Evolutionary conservation across 805 yeast species (phyloP), one percentile per base, ranked within the genome.

Genomic region (Yamadazyma sp.): DNA sequence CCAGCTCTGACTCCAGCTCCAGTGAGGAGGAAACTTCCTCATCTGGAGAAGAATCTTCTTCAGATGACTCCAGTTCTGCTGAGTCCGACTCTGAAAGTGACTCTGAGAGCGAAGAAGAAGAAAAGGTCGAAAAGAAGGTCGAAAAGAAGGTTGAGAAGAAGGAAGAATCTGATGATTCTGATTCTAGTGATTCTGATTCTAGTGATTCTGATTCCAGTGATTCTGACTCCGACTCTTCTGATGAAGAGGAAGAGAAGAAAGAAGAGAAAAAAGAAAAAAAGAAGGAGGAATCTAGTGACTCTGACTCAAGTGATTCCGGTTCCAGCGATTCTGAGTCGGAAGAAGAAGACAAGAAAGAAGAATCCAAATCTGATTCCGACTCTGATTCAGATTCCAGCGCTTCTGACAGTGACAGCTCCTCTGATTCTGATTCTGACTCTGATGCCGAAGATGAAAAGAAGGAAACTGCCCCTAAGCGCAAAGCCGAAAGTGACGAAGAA

Each of bases 401-500:
- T 23, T 26, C 34, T 6, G 34, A 29, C 24, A 15, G 18, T 11
- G 46, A 41, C 12, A 30, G 38, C n/a, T 41, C 42, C 28, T 45
- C 52, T 21, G 53, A 50, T 21, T 37, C 50, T 55, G 37, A 53
- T 26, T 50, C 66, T 31, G 63, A 52, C 54, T 42, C 47, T 29
- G 23, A 23, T 21, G 22, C 13, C 10, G n/a, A 18, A 16, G 19
- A n/a, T 12, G 64, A 60, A 49, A 40, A 41, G 32, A 43, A 30
- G 18, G 54, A 73, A 15, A 62, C 63, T 41, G 10, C 33, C 13
- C n/a, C 28, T 12, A 70, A 69, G 53, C 53, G 59, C 44, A 53
- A 52, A 27, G 50, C 49, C n/a, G 74, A 70, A 40, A 43, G 51
- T 29, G 73, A 64, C 44, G 71, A 64, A 38, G 63, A 57, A 40